Evolutionary conservation across 805 yeast genomes (phyloP), one percentile per base, ranked within the genome.

Genomic region (Wickerhamiella shivajii): DNA sequence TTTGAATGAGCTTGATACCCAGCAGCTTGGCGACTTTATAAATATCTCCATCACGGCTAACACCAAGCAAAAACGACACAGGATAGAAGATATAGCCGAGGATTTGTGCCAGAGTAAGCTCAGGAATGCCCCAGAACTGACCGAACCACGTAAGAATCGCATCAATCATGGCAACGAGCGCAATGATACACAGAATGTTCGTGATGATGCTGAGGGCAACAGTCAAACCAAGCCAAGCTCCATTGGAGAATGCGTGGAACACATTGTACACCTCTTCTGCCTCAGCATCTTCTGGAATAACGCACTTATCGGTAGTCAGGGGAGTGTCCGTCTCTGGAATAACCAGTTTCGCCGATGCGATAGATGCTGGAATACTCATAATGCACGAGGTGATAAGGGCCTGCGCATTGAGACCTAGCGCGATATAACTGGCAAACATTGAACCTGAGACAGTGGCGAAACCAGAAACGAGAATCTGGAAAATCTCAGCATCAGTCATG

Each of bases 351-450:
- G 76, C 66, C 15, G 70, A 67, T 3, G 76, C 74, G 39, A 71
- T 54, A 6, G 75, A 65, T 24, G 74, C 74, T 5, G 78, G 78
- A 47, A 71, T 70, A 2, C 77, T 70, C 78, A 71, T 71, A 34
- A 72, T 73, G 59, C 78, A 72, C 18, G 75, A 66, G n/a, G 74
- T 66, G 12, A 71, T 69, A 46, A 72, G 59, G 5, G 75, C 76
- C 43, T 69, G 74, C 2, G 77, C 61, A 43, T 67, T 69, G 43
- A 72, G 61, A 21, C 78, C 78, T 50, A 71, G 58, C 3, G 74
- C 72, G 39, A 72, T 68, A 49, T 72, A 71, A 6, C 75, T 66
- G 3, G 71, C 76, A 44, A 71, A 59, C 18, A 71, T 76, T 3
- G 75, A 67, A 16, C 78, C 78, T 3, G 76, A 65, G 40, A 71